Evolutionary conservation across 129 eudicot species (phyloP).

Genomic region (Flaveria trinervia): DNA sequence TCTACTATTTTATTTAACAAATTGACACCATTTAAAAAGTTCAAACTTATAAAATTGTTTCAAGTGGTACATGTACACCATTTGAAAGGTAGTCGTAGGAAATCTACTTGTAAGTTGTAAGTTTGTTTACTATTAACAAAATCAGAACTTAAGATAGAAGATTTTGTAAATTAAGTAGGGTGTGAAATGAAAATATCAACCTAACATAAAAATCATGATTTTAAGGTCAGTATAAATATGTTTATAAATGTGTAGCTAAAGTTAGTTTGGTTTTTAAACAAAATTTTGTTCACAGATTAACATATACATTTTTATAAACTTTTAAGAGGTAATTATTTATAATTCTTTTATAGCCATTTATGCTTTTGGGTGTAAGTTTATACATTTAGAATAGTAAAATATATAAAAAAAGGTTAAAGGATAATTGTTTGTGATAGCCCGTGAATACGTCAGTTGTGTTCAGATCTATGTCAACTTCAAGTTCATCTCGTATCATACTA

Average conservation of each 20-base stretch:
- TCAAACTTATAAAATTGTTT: conserved; percentile 29
- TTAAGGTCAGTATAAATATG: too few species aligned
- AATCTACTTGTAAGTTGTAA: background rate
- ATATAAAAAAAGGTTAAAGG: background rate
- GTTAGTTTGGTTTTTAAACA: background rate
- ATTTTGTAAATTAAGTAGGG: background rate
- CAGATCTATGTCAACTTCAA: background rate
- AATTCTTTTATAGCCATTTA: background rate
- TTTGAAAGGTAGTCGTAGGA: background rate
- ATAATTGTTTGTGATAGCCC: too few species aligned
- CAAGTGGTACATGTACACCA: conserved; percentile 8
- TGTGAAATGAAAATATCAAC: background rate
- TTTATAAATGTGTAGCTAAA: background rate
- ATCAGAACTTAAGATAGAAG: background rate
- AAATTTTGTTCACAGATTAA: background rate
- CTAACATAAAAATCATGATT: too few species aligned
- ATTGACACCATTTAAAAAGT: conserved; percentile 17
- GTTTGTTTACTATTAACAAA: background rate
- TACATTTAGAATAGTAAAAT: background rate
- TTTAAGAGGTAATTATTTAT: background rate
- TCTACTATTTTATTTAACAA: conserved; percentile 33
- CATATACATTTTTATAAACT: background rate
- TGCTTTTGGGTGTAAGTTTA: background rate
- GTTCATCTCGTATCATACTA: background rate
- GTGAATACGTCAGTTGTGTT: background rate